phyloP scores from a whole-genome alignment of 371 early-diverging fungal species.

The Fennellomyces sp. region DNA sequence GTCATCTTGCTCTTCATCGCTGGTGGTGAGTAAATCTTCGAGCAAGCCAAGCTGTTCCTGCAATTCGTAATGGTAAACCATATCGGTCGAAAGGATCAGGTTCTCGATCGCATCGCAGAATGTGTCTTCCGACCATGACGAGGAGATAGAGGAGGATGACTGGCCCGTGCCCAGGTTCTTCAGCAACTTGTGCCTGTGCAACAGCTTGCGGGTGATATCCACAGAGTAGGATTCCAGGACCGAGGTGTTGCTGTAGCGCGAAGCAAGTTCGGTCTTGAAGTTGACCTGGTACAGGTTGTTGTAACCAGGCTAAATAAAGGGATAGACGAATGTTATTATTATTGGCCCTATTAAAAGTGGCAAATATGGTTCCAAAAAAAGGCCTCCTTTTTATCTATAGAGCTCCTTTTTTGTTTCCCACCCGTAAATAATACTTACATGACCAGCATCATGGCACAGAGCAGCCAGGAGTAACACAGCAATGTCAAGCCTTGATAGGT shows the following conservation, averaged over 20 bases:
- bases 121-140: conserved; percentile 39
- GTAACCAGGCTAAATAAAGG: conserved; percentile 70
- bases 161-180: conserved; percentile 13
- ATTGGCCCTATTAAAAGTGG: conserved; percentile 1
- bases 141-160: conserved; percentile 12
- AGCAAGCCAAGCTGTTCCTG: conserved; percentile 60
- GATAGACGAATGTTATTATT: background rate
- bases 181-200: conserved; percentile 65
- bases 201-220: conserved; percentile 61
- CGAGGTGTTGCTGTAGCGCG: conserved; percentile 66
- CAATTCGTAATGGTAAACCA: conserved; percentile 82
- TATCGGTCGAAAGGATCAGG: conserved; percentile 85
- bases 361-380: conserved; percentile 3
- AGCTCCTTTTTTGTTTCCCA: conserved; percentile 11
- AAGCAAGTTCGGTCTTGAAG: conserved; percentile 70
- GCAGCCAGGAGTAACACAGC: conserved; percentile 80
- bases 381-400: conserved; percentile 13
- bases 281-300: conserved; percentile 86
- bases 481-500: conserved; percentile 67
- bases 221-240: conserved; percentile 81
- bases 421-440: conserved; percentile 63
- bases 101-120: conserved; percentile 58
- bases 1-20: conserved; percentile 7
- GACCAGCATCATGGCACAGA: conserved; percentile 90
- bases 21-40: conserved; percentile 13